These are phyloP conservation scores for Vicia faba DNA, from an alignment of 306 rosid genomes.

Conservation along the genomic window DNA sequence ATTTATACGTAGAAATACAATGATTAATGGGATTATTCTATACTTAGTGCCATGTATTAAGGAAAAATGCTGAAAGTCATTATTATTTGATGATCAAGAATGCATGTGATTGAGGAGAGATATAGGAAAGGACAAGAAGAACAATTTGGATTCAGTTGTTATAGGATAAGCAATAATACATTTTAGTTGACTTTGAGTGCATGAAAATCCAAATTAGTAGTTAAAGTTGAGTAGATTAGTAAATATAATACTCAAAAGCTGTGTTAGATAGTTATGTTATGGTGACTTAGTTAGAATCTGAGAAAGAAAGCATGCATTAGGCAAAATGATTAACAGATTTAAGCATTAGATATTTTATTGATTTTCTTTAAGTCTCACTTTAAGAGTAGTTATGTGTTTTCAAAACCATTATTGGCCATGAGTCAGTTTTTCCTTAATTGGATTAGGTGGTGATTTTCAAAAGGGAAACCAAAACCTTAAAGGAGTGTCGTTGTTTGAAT, in stretches of 20 bases:
- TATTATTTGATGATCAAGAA: slow-evolving; percentile 31
- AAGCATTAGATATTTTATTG: slow-evolving; percentile 15
- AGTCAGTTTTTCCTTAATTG: slow-evolving; percentile 31
- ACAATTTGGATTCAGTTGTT: slow-evolving; percentile 32
- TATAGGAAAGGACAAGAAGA: slow-evolving; percentile 41
- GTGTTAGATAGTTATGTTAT: slow-evolving; percentile 37
- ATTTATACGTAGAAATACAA: slow-evolving; percentile 36
- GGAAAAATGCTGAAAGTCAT: slow-evolving; percentile 41
- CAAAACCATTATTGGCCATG: slow-evolving; percentile 24
- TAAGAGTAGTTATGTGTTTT: slow-evolving; percentile 25
- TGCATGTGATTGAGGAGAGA: slow-evolving; percentile 30
- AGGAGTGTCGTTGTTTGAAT: slow-evolving; percentile 17
- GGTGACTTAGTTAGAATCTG: slow-evolving; percentile 24
- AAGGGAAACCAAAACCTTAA: slow-evolving; percentile 35
- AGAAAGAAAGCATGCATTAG: slow-evolving; percentile 38
- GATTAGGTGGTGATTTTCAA: slow-evolving; percentile 43
- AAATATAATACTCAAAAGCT: slow-evolving; percentile 30
- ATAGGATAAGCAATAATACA: slow-evolving; percentile 29
- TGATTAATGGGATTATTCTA: slow-evolving; percentile 21
- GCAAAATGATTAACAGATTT: slow-evolving; percentile 4
- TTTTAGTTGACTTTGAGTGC: slow-evolving; percentile 47
- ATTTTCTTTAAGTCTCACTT: slow-evolving; percentile 16
- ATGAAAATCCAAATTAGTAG: slow-evolving; percentile 54
- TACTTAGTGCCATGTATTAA: slow-evolving; percentile 35
- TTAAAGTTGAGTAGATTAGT: slow-evolving; percentile 31